Evolutionary conservation across 805 yeast species (phyloP).

Genomic region (Suhomyces sp.): DNA sequence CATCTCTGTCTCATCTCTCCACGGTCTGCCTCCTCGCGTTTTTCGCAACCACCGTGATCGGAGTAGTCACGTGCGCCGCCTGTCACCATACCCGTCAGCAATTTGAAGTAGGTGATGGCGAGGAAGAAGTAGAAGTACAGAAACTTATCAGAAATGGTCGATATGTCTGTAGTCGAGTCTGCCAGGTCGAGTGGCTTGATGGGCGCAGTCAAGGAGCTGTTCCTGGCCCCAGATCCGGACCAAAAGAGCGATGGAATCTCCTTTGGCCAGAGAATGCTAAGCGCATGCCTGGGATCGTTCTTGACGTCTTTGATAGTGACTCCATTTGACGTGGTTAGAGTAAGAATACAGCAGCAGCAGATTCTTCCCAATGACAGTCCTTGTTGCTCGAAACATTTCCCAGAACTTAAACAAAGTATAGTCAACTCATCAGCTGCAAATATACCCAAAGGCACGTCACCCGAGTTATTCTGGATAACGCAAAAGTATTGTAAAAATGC

Average conservation of each 20-base stretch:
- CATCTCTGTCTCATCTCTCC: too few species aligned
- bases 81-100: not conserved
- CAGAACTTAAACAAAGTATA: constrained; percentile 6
- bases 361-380: constrained; percentile 36
- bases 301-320: constrained; percentile 72
- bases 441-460: constrained; percentile 6
- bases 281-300: constrained; percentile 75
- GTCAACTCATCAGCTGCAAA: not conserved
- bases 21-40: not conserved
- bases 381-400: constrained; percentile 24
- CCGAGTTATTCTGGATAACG: constrained; percentile 34
- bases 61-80: not conserved
- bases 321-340: constrained; percentile 78
- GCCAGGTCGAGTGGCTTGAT: not conserved
- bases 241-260: constrained; percentile 31
- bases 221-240: not conserved
- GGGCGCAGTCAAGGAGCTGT: not conserved
- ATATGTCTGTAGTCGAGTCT: not conserved
- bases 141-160: not conserved
- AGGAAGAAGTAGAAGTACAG: not conserved
- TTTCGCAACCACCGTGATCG: not conserved
- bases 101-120: not conserved
- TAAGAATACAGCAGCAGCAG: constrained; percentile 76
- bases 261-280: constrained; percentile 62
- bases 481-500: constrained; percentile 35